phyloP scores from a whole-genome alignment of 139 green algal genomes.

The Marvania coccoides region DNA sequence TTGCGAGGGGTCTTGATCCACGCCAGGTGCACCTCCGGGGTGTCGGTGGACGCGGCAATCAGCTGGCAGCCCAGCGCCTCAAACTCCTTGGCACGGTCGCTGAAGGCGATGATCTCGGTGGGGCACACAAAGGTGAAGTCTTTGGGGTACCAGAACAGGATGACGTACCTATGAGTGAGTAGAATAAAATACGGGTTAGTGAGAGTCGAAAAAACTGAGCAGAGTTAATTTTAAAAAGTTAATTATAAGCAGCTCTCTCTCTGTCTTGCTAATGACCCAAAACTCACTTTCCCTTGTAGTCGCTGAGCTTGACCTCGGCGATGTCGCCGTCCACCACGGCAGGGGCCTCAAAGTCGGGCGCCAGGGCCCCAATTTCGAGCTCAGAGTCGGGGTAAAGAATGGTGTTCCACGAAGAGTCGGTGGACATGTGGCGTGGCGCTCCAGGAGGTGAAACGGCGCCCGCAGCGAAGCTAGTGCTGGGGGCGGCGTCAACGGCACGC shows the following conservation, averaged over 20 bases:
- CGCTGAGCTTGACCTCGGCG: slow-evolving; percentile 34
- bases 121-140: slow-evolving; percentile 51
- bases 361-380: slow-evolving; percentile 32
- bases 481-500: not conserved
- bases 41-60: slow-evolving; percentile 73
- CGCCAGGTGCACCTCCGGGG: slow-evolving; percentile 71
- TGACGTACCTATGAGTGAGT: no score
- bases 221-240: not conserved
- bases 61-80: slow-evolving; percentile 63
- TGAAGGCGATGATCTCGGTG: slow-evolving; percentile 86
- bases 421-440: not conserved
- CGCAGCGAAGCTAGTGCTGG: not conserved
- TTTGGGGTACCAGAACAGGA: slow-evolving; percentile 67
- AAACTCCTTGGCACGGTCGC: slow-evolving; percentile 76
- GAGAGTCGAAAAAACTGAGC: not conserved
- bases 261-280: not conserved
- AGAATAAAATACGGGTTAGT: no score
- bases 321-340: slow-evolving; percentile 63
- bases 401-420: not conserved
- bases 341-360: slow-evolving; percentile 47
- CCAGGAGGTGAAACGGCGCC: not conserved
- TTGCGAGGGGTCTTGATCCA: slow-evolving; percentile 74
- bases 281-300: slow-evolving; percentile 56
- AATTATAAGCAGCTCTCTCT: not conserved
- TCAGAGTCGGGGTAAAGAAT: slow-evolving; percentile 43